Conservation (phyloP, 805 yeast species). For the Huiozyma naganishii region DNA sequence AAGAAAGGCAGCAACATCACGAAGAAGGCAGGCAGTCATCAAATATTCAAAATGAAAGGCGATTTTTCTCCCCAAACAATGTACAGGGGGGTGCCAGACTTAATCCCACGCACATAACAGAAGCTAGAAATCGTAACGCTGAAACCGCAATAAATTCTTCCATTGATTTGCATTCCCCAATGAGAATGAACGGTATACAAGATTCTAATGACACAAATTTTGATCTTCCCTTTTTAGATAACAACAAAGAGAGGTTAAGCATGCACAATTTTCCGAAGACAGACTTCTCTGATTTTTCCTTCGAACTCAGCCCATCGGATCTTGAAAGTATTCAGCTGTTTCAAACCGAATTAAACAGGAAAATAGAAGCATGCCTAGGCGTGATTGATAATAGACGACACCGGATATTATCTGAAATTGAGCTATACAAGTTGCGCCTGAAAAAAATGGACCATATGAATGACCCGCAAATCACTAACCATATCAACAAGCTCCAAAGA, state of each 20-base stretch:
- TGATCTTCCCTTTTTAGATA: too few relatives aligned
- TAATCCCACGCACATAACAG: too few relatives aligned
- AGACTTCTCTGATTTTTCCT: neutral
- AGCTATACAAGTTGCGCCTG: slow-evolving; percentile 13
- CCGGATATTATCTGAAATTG: slow-evolving; percentile 16
- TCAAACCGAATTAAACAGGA: slow-evolving; percentile 15
- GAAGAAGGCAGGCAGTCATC: too few relatives aligned
- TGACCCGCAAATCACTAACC: slow-evolving; percentile 12
- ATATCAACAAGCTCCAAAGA: slow-evolving; percentile 20
- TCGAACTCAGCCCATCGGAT: slow-evolving; percentile 4
- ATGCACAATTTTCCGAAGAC: neutral
- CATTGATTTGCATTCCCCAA: neutral
- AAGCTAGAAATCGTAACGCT: too few relatives aligned
- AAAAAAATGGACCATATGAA: slow-evolving; percentile 11
- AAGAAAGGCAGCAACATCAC: too few relatives aligned
- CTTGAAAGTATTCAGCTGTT: slow-evolving; percentile 13
- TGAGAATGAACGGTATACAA: neutral
- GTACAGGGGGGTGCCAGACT: too few relatives aligned
- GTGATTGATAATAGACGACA: slow-evolving; percentile 21
- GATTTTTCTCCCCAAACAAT: too few relatives aligned
- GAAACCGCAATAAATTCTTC: too few relatives aligned
- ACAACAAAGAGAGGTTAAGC: neutral
- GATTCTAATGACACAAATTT: neutral
- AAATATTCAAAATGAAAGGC: too few relatives aligned
- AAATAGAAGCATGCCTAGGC: slow-evolving; percentile 16